A percentile compares a stretch with the other conserved stretches of the same genome.
These are phyloP conservation scores for Colletotrichum noveboracense DNA, from an alignment of 2,329 filamentous ascomycete species.

Conservation along the genomic window DNA sequence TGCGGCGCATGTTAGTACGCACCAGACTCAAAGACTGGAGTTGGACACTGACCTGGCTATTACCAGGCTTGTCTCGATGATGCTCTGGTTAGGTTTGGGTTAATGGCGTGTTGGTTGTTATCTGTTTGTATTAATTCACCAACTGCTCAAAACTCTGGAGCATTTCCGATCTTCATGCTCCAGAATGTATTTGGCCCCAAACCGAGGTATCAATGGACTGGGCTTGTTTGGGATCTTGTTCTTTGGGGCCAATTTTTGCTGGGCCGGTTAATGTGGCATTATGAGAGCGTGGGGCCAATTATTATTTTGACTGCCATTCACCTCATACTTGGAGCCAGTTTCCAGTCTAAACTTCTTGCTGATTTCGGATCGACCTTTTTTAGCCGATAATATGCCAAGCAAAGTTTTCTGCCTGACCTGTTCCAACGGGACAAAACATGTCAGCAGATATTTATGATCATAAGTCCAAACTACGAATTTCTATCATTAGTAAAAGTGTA, in stretches of 20 bases:
- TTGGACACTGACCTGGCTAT: neutral
- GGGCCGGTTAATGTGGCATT: neutral
- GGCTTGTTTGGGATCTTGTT: neutral
- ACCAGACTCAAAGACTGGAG: neutral
- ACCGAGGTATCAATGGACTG: neutral
- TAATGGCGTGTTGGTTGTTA: neutral
- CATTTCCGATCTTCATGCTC: neutral
- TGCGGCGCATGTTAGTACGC: rapidly evolving
- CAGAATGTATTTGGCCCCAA: neutral
- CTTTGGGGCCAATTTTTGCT: neutral
- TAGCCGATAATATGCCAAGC: too few relatives aligned
- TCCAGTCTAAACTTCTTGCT: neutral
- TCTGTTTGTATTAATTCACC: neutral
- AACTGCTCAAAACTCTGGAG: neutral
- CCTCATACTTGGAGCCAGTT: neutral
- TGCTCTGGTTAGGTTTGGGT: neutral
- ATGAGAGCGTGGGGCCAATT: neutral
- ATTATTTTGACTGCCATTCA: neutral
- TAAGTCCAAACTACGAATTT: rapidly evolving
- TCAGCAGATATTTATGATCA: neutral
- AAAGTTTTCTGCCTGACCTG: neutral
- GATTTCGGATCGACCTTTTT: neutral
- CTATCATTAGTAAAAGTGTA: rapidly evolving
- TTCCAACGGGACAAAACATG: neutral
- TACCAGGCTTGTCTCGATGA: neutral